Evolutionary conservation across 495 filamentous ascomycete genomes (phyloP), one percentile per base, ranked within the genome.

Genomic region (Lasiosphaeris hirsuta): DNA sequence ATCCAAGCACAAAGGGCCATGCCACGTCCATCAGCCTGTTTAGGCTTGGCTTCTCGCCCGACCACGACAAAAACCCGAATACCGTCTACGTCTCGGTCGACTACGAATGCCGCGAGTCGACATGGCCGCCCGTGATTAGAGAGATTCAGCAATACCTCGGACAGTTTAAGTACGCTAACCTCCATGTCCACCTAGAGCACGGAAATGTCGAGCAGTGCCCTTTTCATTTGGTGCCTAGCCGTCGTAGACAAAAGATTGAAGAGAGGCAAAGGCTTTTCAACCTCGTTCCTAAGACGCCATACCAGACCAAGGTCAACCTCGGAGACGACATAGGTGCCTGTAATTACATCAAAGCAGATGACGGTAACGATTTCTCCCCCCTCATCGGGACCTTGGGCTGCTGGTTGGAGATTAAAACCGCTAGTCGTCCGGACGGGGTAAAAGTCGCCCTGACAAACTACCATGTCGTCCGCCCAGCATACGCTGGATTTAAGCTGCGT

Each of bases 401-500:
- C 46, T 49, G 46, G 46, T 10, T 49, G 17, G 46, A 49, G 17
- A 49, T 49, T 4, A 49, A 49, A 30, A 49, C 46, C 30, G 7
- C 7, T 2, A 7, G 10, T 8, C 7, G 34, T 7, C 46, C 46
- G 7, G 10, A 49, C 10, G 23, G 46, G 46, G 17, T 17, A 8
- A 49, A 49, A 15, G 17, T 33, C 46, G 46, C 46, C 9, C 10
- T 49, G 46, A 49, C 46, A 15, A 49, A 49, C 23, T 49, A 49
- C 23, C 46, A 49, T 49, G 46, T 49, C 17, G 10, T 13, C 15
- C 46, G 46, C 11, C 46, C 46, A 17, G 9, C 10, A 10, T 49
- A 33, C 34, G 46, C 23, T 11, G 46, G 46, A 9, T 49, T 49
- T 30, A 10, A 35, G 4, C 8, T 49, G 10, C 4, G 9, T 19